These are phyloP conservation scores for Syncephalastrum monosporum DNA, from an alignment of 371 early-diverging fungal species.

Conservation along the genomic window DNA sequence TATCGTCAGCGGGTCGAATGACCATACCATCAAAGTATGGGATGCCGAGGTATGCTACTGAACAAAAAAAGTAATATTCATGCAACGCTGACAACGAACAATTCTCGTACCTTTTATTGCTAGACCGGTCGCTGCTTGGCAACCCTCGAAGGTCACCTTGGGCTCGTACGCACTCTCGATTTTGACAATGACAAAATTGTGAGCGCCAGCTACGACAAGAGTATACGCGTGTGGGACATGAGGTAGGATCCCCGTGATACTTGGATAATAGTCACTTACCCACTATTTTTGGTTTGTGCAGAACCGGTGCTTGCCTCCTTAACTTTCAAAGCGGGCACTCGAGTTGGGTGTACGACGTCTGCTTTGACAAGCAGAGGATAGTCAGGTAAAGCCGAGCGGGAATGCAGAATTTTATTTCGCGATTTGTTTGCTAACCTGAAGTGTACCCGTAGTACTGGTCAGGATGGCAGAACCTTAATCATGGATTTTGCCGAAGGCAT, in stretches of 20 bases:
- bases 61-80: slow-evolving; percentile 37
- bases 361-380: slow-evolving; percentile 77
- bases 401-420: not conserved
- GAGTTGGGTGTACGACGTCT: slow-evolving; percentile 96
- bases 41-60: slow-evolving; percentile 61
- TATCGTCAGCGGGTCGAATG: slow-evolving; percentile 94
- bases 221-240: slow-evolving; percentile 94
- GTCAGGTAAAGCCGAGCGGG: slow-evolving; percentile 53
- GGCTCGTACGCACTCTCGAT: slow-evolving; percentile 90
- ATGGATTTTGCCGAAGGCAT: slow-evolving; percentile 79
- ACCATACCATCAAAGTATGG: slow-evolving; percentile 95
- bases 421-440: not conserved
- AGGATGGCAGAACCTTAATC: slow-evolving; percentile 77
- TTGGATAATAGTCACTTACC: not conserved
- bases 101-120: not conserved
- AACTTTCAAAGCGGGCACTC: slow-evolving; percentile 76
- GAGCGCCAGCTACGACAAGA: slow-evolving; percentile 84
- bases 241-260: slow-evolving; percentile 14
- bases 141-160: slow-evolving; percentile 76
- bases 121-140: not conserved
- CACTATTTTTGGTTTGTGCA: not conserved
- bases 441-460: slow-evolving; percentile 56
- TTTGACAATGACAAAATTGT: slow-evolving; percentile 58
- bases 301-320: slow-evolving; percentile 41
- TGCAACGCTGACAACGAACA: slow-evolving; percentile 3